These are phyloP conservation scores for Metschnikowia sp. DNA, from an alignment of 805 yeast species.

Conservation along the genomic window DNA sequence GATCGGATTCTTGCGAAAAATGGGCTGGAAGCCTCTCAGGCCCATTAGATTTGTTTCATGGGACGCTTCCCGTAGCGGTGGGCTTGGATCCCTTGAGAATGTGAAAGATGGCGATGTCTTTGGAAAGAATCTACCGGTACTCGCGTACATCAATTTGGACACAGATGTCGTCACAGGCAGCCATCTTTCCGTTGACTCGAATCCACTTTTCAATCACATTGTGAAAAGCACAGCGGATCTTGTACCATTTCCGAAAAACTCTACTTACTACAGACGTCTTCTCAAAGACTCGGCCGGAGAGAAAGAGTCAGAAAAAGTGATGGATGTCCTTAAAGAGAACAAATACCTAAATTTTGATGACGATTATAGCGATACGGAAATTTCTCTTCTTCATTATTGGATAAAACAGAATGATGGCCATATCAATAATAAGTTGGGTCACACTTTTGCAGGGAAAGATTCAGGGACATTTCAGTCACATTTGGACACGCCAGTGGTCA, in stretches of 20 bases:
- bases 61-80: slow-evolving; percentile 37
- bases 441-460: slow-evolving; percentile 22
- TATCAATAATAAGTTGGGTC: slow-evolving; percentile 33
- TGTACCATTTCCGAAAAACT: slow-evolving; percentile 31
- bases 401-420: slow-evolving; percentile 26
- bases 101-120: slow-evolving; percentile 22
- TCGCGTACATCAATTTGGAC: slow-evolving; percentile 39
- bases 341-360: slow-evolving; percentile 17
- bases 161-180: slow-evolving; percentile 38
- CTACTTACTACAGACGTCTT: slow-evolving; percentile 20
- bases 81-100: slow-evolving; percentile 28
- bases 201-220: slow-evolving; percentile 35
- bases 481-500: slow-evolving; percentile 29
- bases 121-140: slow-evolving; percentile 22
- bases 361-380: slow-evolving; percentile 17
- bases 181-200: slow-evolving; percentile 31
- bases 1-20: slow-evolving; percentile 25
- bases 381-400: slow-evolving; percentile 37
- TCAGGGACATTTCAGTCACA: slow-evolving; percentile 32
- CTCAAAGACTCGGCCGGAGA: slow-evolving; percentile 6
- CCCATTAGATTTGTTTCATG: slow-evolving; percentile 38
- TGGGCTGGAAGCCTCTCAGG: slow-evolving; percentile 44
- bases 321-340: not conserved
- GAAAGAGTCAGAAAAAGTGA: not conserved
- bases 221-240: slow-evolving; percentile 25